Percentiles rank a stretch among this genome's conserved stretches.
These are phyloP conservation scores for Sclerotinia borealis DNA, from an alignment of 2,329 filamentous ascomycete genomes.

Conservation along the genomic window DNA sequence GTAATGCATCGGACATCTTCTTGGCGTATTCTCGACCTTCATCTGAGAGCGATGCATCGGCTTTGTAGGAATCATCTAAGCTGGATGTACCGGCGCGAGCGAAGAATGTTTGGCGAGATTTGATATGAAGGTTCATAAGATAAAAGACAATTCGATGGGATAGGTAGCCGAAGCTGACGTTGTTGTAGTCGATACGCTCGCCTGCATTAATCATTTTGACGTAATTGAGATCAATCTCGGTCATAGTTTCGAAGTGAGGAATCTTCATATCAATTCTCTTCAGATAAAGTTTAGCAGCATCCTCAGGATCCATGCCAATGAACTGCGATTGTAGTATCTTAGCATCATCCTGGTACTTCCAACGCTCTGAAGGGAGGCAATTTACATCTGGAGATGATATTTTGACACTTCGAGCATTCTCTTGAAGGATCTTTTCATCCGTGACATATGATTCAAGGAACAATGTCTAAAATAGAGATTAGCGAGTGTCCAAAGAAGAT, in stretches of 20 bases:
- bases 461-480: constrained; percentile 56
- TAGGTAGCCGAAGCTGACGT: constrained; percentile 92
- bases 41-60: constrained; percentile 76
- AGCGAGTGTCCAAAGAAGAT: constrained; percentile 6
- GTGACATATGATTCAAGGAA: constrained; percentile 97
- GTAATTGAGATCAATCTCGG: constrained; percentile 88
- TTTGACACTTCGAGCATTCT: constrained; percentile 96
- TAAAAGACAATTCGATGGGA: constrained; percentile 98
- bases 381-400: constrained; percentile 91
- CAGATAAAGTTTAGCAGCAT: constrained; percentile 88
- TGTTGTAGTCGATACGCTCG: constrained; percentile 89
- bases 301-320: constrained; percentile 82
- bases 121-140: constrained; percentile 94
- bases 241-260: constrained; percentile 94
- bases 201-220: constrained; percentile 99
- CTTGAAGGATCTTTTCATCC: constrained; percentile 86
- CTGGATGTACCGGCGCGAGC: constrained; percentile 77
- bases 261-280: constrained; percentile 87
- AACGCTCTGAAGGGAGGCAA: not conserved
- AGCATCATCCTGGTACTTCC: not conserved
- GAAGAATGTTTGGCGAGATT: constrained; percentile 89
- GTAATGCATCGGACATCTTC: constrained; percentile 78
- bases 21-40: constrained; percentile 75
- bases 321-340: constrained; percentile 50
- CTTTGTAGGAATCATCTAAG: constrained; percentile 89